Evolutionary conservation across 2,329 filamentous ascomycete species (phyloP), one percentile per base, ranked within the genome.

Genomic region (Colletotrichum higginsianum): DNA sequence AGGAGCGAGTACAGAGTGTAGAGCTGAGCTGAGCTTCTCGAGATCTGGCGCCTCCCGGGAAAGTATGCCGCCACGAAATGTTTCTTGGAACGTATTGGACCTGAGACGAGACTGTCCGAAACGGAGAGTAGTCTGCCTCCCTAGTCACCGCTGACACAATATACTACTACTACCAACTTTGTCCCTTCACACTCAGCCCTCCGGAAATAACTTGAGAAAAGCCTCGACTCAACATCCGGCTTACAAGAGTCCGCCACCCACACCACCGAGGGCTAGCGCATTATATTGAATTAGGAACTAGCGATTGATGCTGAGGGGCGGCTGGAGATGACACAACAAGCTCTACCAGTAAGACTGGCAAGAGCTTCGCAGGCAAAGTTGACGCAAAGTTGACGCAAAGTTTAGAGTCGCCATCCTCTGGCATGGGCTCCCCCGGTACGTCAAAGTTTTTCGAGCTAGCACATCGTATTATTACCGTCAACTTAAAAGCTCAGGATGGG

Each of bases 41-140:
- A 66, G 40, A 61, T 61, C 53, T 66, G 62, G 61, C 53, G 47
- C 62, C 30, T 30, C 30, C 30, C 44, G 63, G 56, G 56, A 71
- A 71, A 62, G 56, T 26, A 58, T 42, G 38, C 50, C 49, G 38
- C 46, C 38, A 57, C 46, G 42, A 55, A 53, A 18, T 52, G 49
- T 49, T 35, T 50, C 38, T 26, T 52, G 50, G 52, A 68, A 44
- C 26, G 57, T 63, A 57, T 62, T 63, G 23, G 50, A 67, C 68
- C 64, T 71, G 68, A 67, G 68, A 71, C 68, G 58, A 18, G 21
- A 35, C 52, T 44, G 58, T 62, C 65, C 64, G 58, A 68, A 68
- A 71, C 64, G 68, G 64, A 50, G 58, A 57, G 38, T 44, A 61
- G 35, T 30, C 30, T 30, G 30, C 49, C 38, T 52, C 56, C 57